Conservation (phyloP, 768 basidiomycete genomes). For the Dentipellis fragilis region DNA sequence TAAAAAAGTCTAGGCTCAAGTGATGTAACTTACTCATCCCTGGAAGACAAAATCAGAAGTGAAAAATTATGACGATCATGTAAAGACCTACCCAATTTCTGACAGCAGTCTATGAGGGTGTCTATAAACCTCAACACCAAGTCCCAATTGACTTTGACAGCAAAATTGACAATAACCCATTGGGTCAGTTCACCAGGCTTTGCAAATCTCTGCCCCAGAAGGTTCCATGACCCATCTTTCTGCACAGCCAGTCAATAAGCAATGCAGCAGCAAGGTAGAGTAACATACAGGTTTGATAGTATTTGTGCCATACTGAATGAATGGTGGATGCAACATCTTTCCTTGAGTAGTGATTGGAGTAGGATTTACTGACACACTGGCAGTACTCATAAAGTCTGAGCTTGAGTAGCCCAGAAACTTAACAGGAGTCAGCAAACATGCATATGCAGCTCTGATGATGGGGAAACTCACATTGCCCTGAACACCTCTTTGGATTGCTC, state of each 20-base stretch:
- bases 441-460: background rate
- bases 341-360: conserved; percentile 5
- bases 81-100: conserved; percentile 2
- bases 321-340: conserved; percentile 5
- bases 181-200: background rate
- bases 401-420: conserved; percentile 12
- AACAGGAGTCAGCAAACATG: background rate
- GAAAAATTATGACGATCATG: background rate
- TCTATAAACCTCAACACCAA: background rate
- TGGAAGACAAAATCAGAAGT: background rate
- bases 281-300: background rate
- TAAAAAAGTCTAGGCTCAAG: background rate
- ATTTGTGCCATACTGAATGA: conserved; percentile 4
- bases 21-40: background rate
- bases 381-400: conserved; percentile 10
- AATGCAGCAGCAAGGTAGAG: background rate
- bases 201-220: conserved; percentile 7
- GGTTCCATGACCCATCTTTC: conserved; percentile 9
- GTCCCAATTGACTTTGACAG: background rate
- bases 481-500: conserved; percentile 9
- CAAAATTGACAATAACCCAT: background rate
- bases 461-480: conserved; percentile 1
- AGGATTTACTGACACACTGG: conserved; percentile 9
- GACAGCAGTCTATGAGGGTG: conserved; percentile 4
- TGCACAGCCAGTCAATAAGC: background rate